Percentiles rank a stretch among this genome's conserved stretches.
Evolutionary conservation across 306 rosid species (phyloP).

Genomic region (Malus orientalis): DNA sequence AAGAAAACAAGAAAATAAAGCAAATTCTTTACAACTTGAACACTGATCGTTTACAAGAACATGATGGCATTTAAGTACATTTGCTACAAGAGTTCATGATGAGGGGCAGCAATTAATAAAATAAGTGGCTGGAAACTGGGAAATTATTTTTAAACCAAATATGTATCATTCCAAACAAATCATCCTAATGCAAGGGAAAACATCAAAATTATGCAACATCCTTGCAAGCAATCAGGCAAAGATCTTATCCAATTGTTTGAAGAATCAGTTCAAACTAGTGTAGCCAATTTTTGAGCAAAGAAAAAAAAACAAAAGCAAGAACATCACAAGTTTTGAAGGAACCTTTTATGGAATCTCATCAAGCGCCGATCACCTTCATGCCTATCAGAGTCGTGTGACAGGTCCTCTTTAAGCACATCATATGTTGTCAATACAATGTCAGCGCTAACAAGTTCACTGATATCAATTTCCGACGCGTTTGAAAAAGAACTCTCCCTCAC

Average conservation of each 20-base stretch:
- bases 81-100: background rate
- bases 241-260: background rate
- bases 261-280: background rate
- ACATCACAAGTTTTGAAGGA: constrained; percentile 10
- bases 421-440: constrained; percentile 88
- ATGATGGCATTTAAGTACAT: background rate
- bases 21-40: background rate
- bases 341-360: constrained; percentile 94
- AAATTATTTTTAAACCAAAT: background rate
- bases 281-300: background rate
- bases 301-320: background rate
- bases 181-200: background rate
- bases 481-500: constrained; percentile 62
- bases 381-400: constrained; percentile 90
- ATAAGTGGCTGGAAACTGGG: background rate
- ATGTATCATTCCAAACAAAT: background rate
- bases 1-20: background rate
- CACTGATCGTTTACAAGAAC: background rate
- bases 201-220: background rate
- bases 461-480: constrained; percentile 38
- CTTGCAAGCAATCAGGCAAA: background rate
- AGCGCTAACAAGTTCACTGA: constrained; percentile 52
- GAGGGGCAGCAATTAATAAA: background rate
- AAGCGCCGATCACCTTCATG: constrained; percentile 84
- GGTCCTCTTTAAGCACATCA: constrained; percentile 87